Evolutionary conservation across 2,329 filamentous ascomycete species (phyloP), one percentile per base, ranked within the genome.

Genomic region (Tolypocladium nubicola): DNA sequence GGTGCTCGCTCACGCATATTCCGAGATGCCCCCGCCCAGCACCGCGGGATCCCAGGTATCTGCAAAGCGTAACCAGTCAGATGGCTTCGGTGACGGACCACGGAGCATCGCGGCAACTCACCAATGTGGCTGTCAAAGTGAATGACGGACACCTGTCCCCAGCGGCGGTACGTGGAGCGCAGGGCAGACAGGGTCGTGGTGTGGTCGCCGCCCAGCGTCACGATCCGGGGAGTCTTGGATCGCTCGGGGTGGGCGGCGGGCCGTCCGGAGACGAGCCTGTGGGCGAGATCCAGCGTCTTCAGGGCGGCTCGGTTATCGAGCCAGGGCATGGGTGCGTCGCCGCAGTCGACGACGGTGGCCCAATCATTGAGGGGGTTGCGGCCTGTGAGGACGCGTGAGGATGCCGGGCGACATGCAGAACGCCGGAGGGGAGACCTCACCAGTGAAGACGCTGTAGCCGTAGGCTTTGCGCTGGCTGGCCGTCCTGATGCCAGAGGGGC

Each of bases 311-410:
- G 56, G 35, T 66, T 66, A 54, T 64, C 64, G 19, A 65, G 60
- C 57, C 59, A 61, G 0, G 60, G 61, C 50, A 64, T 60, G 5
- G 57, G 57, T 19, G 61, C 62, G 68, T 95, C 90, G 53, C 90
- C 90, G 70, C 90, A 95, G 74, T 95, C 90, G 52, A 91, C 76
- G 57, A 94, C 81, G 43, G 76, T 84, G 1, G 89, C 88, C 87
- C 88, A 93, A 23, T 64, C 61, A 14, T 53, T 56, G 13, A 66
- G 53, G 1, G 62, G 57, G 43, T 66, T 60, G 16, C 58, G 57
- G 19, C 58, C 62, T 64, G 19, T n/a, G 49, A 53, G 40, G 53
- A 49, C 19, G 30, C n/a, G 19, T 40, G 14, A 49, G 43, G 7
- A 39, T 26, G 30, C 7, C 7, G 26, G 45, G 19, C 45, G 13